Conservation (phyloP, 2,329 filamentous ascomycete genomes). For the Zalaria sp. region DNA sequence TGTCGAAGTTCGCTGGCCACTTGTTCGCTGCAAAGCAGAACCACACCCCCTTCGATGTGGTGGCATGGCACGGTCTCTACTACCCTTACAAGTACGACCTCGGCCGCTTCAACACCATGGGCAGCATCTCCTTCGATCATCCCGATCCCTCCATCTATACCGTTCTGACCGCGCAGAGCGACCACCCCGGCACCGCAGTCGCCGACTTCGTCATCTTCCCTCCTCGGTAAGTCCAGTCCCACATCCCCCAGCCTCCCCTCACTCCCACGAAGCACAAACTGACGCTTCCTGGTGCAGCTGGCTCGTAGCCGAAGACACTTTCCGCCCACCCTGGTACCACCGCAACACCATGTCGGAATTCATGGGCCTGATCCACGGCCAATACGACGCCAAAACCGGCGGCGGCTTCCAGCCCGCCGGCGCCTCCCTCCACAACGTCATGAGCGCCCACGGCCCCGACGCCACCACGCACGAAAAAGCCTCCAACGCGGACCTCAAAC, state of each 20-base stretch:
- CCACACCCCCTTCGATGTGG: conserved; percentile 57
- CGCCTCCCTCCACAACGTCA: conserved; percentile 36
- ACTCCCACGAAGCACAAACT: not conserved
- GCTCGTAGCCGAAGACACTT: conserved; percentile 49
- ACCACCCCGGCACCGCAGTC: conserved; percentile 39
- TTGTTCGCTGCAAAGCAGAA: conserved; percentile 47
- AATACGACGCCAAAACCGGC: conserved; percentile 45
- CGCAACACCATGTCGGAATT: conserved; percentile 55
- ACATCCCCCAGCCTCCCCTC: not conserved
- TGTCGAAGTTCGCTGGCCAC: conserved; percentile 48
- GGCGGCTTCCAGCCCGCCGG: conserved; percentile 45
- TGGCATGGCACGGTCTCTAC: conserved; percentile 60
- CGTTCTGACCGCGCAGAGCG: conserved; percentile 49
- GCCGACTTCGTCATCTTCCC: conserved; percentile 64
- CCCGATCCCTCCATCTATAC: conserved; percentile 54
- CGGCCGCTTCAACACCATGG: conserved; percentile 43
- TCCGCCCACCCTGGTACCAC: conserved; percentile 61
- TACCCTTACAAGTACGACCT: conserved; percentile 46
- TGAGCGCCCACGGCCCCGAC: conserved; percentile 40
- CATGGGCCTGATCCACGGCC: conserved; percentile 45
- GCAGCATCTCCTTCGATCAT: conserved; percentile 46
- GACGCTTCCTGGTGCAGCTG: not conserved
- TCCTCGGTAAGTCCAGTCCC: conserved; percentile 33
- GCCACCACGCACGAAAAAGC: conserved; percentile 43
- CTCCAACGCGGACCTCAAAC: conserved; percentile 38